Conservation (phyloP, 768 basidiomycete genomes). For the Mycena pura region DNA sequence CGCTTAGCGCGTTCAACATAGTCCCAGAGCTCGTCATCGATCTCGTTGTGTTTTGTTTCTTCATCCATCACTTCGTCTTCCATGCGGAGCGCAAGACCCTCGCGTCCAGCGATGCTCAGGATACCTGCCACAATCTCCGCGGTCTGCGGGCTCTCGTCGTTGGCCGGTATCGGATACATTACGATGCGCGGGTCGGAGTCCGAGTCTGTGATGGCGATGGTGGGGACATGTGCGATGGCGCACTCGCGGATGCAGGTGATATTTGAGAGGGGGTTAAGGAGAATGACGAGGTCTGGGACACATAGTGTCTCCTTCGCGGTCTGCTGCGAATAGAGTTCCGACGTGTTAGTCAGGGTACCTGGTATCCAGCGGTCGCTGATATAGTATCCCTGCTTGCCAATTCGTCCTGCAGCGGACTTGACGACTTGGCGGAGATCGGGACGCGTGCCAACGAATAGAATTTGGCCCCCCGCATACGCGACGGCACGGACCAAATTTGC, state of each 20-base stretch:
- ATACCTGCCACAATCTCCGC: constrained; percentile 92
- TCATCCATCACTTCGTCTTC: constrained; percentile 37
- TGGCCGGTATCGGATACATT: constrained; percentile 98
- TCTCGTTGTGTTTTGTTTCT: constrained; percentile 27
- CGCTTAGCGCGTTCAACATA: background rate
- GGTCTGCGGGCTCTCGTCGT: constrained; percentile 91
- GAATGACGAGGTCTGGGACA: constrained; percentile 86
- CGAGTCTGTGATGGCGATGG: constrained; percentile 93
- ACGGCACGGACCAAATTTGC: constrained; percentile 86
- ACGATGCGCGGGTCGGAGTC: constrained; percentile 96
- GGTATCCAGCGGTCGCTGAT: constrained; percentile 92
- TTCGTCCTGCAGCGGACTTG: constrained; percentile 76
- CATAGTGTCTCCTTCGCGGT: constrained; percentile 59
- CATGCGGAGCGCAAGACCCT: constrained; percentile 64
- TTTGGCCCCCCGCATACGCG: constrained; percentile 78
- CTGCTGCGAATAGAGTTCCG: constrained; percentile 71
- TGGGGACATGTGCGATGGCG: constrained; percentile 87
- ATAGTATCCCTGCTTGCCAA: constrained; percentile 83
- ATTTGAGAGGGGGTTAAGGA: constrained; percentile 90
- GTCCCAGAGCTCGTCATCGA: constrained; percentile 11
- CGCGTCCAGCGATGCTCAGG: constrained; percentile 84
- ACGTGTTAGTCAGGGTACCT: constrained; percentile 91
- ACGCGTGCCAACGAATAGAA: constrained; percentile 91
- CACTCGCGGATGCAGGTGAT: constrained; percentile 91
- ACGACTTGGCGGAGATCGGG: constrained; percentile 78